phyloP scores from a whole-genome alignment of 306 rosid genomes.

The Hippophae rhamnoides region DNA sequence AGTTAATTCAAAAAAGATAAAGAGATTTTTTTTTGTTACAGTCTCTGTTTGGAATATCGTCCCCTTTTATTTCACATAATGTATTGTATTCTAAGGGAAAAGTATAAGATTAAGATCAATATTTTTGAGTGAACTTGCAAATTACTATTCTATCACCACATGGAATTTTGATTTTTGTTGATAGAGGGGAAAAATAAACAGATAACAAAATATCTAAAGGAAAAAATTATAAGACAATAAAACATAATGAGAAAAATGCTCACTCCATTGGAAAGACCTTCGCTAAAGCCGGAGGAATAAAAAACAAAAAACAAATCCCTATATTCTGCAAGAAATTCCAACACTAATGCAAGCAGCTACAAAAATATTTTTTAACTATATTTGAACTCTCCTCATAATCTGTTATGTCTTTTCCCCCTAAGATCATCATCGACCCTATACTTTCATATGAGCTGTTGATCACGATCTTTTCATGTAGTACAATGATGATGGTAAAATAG shows the following conservation, averaged over 20 bases:
- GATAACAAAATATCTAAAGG: background rate
- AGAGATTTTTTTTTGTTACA: no score
- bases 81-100: no score
- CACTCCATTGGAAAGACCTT: constrained; percentile 19
- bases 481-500: constrained; percentile 26
- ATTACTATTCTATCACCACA: no score
- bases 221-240: background rate
- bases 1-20: no score
- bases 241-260: constrained; percentile 11
- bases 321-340: constrained; percentile 26
- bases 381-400: constrained; percentile 15
- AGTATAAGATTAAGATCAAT: no score
- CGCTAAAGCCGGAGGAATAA: constrained; percentile 20
- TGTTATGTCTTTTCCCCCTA: constrained; percentile 8
- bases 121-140: no score
- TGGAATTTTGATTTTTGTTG: no score
- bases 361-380: constrained; percentile 21
- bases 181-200: no score
- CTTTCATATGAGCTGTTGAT: constrained; percentile 15
- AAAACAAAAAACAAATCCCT: constrained; percentile 30
- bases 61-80: no score
- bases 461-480: constrained; percentile 12
- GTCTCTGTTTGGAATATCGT: no score
- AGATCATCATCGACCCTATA: constrained; percentile 27
- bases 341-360: constrained; percentile 31